Evolutionary conservation across 2,329 filamentous ascomycete genomes (phyloP).

Genomic region (Botrytis medusae): DNA sequence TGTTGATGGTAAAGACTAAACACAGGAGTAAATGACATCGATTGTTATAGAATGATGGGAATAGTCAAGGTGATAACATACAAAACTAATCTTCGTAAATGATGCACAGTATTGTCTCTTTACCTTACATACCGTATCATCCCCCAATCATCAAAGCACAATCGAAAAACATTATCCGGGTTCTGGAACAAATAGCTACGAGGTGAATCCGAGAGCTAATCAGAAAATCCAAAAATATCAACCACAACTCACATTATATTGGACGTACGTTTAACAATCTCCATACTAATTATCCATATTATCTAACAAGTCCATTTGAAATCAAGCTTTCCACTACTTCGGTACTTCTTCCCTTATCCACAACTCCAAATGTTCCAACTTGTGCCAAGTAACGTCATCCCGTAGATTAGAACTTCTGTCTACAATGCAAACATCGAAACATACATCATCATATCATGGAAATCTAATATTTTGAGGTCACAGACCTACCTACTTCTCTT

Average conservation of each 20-base stretch:
- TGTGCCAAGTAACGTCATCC: constrained; percentile 14
- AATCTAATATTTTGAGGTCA: not conserved
- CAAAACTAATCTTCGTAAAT: not conserved
- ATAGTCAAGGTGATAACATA: not conserved
- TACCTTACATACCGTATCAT: not conserved
- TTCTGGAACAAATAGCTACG: not conserved
- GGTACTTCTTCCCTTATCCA: not conserved
- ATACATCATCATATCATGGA: not conserved
- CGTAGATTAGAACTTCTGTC: not conserved
- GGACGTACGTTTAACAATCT: not conserved
- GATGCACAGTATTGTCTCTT: not conserved
- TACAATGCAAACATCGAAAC: not conserved
- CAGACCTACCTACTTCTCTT: not conserved
- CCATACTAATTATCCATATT: not conserved
- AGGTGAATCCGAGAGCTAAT: not conserved
- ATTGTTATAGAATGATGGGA: not conserved
- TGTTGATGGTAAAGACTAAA: not conserved
- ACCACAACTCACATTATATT: not conserved
- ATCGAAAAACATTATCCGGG: not conserved
- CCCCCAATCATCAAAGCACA: not conserved
- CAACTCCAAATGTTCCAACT: constrained; percentile 1
- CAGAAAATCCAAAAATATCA: not conserved
- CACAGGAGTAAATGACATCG: not conserved
- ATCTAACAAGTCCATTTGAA: not conserved
- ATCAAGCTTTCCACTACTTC: not conserved